Evolutionary conservation across 306 rosid genomes (phyloP).

Genomic region (Sechiopsis laciniata): DNA sequence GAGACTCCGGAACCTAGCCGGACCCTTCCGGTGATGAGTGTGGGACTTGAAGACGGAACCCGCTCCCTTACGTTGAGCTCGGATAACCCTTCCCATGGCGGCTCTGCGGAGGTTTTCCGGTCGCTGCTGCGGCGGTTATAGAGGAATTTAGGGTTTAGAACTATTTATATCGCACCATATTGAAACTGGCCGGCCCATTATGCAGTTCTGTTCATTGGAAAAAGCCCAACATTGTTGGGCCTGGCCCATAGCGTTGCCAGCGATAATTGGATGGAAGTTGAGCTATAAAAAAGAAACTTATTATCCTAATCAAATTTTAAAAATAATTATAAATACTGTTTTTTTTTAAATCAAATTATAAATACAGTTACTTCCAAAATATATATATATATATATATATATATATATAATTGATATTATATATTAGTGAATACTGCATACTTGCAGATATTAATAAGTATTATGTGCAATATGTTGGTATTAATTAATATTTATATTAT

Average conservation of each 20-base stretch:
- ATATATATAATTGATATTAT: too few relatives aligned
- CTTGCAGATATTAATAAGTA: too few relatives aligned
- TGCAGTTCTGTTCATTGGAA: not conserved
- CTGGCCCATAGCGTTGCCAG: not conserved
- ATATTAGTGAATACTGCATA: too few relatives aligned
- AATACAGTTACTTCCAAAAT: too few relatives aligned
- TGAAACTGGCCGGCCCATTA: not conserved
- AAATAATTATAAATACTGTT: too few relatives aligned
- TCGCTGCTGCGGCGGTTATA: not conserved
- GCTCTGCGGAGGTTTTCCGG: constrained; percentile 7
- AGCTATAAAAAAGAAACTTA: too few relatives aligned
- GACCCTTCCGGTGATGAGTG: constrained; percentile 77
- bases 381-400: too few relatives aligned
- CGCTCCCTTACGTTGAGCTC: constrained; percentile 85
- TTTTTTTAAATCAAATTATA: too few relatives aligned
- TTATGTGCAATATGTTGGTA: too few relatives aligned
- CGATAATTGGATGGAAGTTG: not conserved
- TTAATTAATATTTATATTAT: too few relatives aligned
- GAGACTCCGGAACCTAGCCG: constrained; percentile 62
- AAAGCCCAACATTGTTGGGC: not conserved
- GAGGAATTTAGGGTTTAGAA: constrained; percentile 3
- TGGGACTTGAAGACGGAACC: constrained; percentile 77
- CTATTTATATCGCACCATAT: not conserved
- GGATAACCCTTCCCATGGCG: constrained; percentile 64
- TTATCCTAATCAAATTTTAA: too few relatives aligned